Evolutionary conservation across 345 rosid species (phyloP), one percentile per base, ranked within the genome.

Genomic region (Dipteronia sinensis): DNA sequence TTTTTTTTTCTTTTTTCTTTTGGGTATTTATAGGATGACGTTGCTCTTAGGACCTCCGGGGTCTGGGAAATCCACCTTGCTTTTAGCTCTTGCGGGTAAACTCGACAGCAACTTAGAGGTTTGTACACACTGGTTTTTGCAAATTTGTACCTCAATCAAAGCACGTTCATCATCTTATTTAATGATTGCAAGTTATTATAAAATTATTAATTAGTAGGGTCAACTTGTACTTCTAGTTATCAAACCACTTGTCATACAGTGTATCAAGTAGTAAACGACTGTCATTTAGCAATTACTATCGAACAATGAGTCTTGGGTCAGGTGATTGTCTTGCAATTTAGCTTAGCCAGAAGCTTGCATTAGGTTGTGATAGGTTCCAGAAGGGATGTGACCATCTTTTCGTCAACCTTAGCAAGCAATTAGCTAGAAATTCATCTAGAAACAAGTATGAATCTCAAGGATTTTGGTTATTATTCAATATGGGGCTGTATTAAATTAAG

Each of bases 31-130:
- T 51, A 95, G 98, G 94, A 95, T 95, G 98, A 92, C 98, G 7
- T 82, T 95, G 83, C 91, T 95, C 38, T 81, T 95, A 73, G 98
- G 98, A 85, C 98, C 98, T 74, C 98, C 98, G 0, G 97, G 97
- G 55, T 92, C 98, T 0, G 99, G 99, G 10, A 93, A 93, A 84
- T 92, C 98, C 31, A 86, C 95, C 23, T 84, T 95, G 82, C 95
- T 95, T 56, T 81, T 83, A 76, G 94, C 97, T 80, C 94, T 95
- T 4, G 86, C 98, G 0, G 99, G 99, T 70, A 95, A 95, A 77
- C 93, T 93, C 78, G 93, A 79, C 73, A 46, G 78, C 75, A 76
- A 71, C 67, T 69, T 95, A 56, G 83, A 91, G 93, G 98, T 93
- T 63, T 61, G 87, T 79, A 59, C 9, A 2, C 64, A 63, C 72